A percentile compares a stretch with the other conserved stretches of the same genome.
phyloP scores from a whole-genome alignment of 164 flowering plant species.

The Echeveria elegans region DNA sequence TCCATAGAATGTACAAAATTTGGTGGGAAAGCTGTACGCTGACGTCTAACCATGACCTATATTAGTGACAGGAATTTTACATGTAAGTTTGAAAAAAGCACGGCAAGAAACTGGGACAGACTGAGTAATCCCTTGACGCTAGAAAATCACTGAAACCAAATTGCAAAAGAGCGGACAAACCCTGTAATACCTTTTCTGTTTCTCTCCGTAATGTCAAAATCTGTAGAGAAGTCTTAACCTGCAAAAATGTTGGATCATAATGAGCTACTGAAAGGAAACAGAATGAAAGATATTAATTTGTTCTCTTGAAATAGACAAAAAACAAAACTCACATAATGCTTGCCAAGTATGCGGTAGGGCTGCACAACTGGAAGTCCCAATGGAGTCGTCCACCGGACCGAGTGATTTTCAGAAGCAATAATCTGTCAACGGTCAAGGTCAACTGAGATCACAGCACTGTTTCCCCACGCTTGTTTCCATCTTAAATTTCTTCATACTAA shows the following conservation, averaged over 20 bases:
- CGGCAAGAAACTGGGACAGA: background rate
- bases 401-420: constrained; percentile 64
- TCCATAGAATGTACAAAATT: constrained; percentile 98
- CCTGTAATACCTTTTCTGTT: constrained; percentile 60
- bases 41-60: constrained; percentile 78
- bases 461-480: background rate
- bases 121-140: background rate
- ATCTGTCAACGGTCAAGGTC: constrained; percentile 28
- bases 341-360: constrained; percentile 61
- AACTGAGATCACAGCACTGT: background rate
- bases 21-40: constrained; percentile 93
- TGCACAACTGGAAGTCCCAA: constrained; percentile 92
- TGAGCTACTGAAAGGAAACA: background rate
- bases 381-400: constrained; percentile 83
- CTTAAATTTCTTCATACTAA: background rate
- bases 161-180: background rate
- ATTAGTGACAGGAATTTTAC: background rate
- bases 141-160: background rate
- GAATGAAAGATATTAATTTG: background rate
- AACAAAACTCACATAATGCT: constrained; percentile 55
- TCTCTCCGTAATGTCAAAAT: constrained; percentile 54
- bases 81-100: background rate
- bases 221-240: constrained; percentile 85
- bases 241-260: constrained; percentile 20
- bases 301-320: background rate